Base-by-base conservation (phyloP, 257 asterid species). In the Fraxinus americana region DNA sequence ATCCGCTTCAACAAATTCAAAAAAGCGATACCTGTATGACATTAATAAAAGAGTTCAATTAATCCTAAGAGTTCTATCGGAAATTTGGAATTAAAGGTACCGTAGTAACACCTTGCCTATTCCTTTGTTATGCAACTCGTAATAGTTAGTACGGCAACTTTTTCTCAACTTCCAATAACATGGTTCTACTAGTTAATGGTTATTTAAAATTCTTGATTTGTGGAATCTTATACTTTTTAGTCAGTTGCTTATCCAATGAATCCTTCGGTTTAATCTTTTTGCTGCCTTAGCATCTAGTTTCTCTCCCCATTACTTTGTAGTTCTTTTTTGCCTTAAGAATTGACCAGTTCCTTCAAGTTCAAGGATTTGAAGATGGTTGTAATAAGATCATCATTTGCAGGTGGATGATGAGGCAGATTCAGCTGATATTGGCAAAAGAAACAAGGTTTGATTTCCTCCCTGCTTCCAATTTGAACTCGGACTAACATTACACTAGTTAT, bases 361-460 rank as follows among this genome's bases (percentile, higher is more conserved):
- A 23, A 61, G 67, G 67, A 61, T 61, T 61, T 61, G 0, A 61
- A 61, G 32, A 21, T 61, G 67, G 67, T 23, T 23, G 12, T 61
- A 61, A 61, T 21, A 1, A 23, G 67, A 61, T 61, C 30, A 11
- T 63, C 19, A 1, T 69, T 69, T 72, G 39, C 70, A 85, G 89
- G 87, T 83, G 75, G 87, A 86, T n/a, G 87, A 86, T 13, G 89
- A 86, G 71, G 87, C 87, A 0, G 87, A 86, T 81, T 86, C 89
- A 78, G 85, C 81, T 63, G 35, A 63, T 1, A 63, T 63, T 63
- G 69, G 69, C 35, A 63, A 27, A 23, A 63, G 27, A 25, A 2
- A 63, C 16, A 63, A 63, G 69, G 69, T 63, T 25, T 12, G 3
- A 63, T 63, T 63, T n/a, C 65, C 27, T 19, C 65, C 23, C 1